Conservation (phyloP, 1,284 basidiomycete species). For the Marasmius sp. region DNA sequence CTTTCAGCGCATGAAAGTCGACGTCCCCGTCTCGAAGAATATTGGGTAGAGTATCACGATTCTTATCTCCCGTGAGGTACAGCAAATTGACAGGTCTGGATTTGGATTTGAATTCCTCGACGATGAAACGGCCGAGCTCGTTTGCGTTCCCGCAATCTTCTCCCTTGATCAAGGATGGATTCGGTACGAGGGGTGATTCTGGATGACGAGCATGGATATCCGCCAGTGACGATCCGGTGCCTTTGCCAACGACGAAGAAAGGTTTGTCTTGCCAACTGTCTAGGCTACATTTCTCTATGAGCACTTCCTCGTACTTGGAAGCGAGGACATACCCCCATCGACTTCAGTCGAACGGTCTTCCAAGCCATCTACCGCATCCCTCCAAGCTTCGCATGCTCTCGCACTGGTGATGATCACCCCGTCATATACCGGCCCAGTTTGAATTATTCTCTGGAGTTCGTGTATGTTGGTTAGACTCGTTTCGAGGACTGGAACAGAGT, state of each 20-base stretch:
- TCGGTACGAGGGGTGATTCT: slow-evolving; percentile 32
- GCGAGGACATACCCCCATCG: not conserved
- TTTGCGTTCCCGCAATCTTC: slow-evolving; percentile 64
- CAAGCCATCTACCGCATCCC: slow-evolving; percentile 33
- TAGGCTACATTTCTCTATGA: slow-evolving; percentile 2
- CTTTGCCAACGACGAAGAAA: slow-evolving; percentile 75
- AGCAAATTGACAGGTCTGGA: slow-evolving; percentile 45
- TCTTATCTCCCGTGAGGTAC: slow-evolving; percentile 83
- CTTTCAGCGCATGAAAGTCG: slow-evolving; percentile 49
- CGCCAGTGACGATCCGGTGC: slow-evolving; percentile 51
- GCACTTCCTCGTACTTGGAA: not conserved
- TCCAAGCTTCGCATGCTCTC: slow-evolving; percentile 70
- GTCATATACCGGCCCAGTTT: slow-evolving; percentile 32
- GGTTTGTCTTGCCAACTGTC: slow-evolving; percentile 52
- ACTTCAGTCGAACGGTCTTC: not conserved
- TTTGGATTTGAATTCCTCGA: slow-evolving; percentile 37
- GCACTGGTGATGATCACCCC: slow-evolving; percentile 77
- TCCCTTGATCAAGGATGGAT: slow-evolving; percentile 44
- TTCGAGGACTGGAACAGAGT: slow-evolving; percentile 68
- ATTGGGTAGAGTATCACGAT: slow-evolving; percentile 61
- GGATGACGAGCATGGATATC: slow-evolving; percentile 33
- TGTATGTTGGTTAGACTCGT: slow-evolving; percentile 53
- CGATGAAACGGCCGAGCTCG: slow-evolving; percentile 63
- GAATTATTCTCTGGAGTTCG: slow-evolving; percentile 43
- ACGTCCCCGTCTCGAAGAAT: slow-evolving; percentile 50